Percentiles rank a stretch among this genome's conserved stretches.
phyloP scores from a whole-genome alignment of 2,329 filamentous ascomycete genomes.

The Davidsoniella virescens region DNA sequence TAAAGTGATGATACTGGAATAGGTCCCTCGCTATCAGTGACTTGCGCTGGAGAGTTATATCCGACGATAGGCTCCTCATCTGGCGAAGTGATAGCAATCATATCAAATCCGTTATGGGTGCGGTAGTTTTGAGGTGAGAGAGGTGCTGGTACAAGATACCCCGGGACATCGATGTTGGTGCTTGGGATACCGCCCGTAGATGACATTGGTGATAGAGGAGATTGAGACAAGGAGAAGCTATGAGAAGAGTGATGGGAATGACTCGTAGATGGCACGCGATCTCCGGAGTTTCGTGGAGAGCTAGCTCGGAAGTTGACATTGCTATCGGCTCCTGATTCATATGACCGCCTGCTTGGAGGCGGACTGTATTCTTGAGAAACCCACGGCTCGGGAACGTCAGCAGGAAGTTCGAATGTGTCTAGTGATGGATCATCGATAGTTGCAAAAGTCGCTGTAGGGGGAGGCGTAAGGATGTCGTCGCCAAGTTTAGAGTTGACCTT shows the following conservation, averaged over 20 bases:
- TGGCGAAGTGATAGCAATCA: slow-evolving; percentile 45
- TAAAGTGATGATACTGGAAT: slow-evolving; percentile 4
- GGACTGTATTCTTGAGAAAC: slow-evolving; percentile 21
- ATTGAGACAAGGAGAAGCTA: slow-evolving; percentile 19
- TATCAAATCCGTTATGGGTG: slow-evolving; percentile 44
- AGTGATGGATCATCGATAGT: neutral
- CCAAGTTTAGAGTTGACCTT: neutral
- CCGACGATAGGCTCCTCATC: slow-evolving; percentile 36
- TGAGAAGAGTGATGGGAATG: slow-evolving; percentile 18
- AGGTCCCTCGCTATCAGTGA: slow-evolving; percentile 13
- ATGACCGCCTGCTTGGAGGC: slow-evolving; percentile 34
- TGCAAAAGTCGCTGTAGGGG: neutral
- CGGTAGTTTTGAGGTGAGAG: slow-evolving; percentile 44
- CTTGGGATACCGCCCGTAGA: slow-evolving; percentile 16
- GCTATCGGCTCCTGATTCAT: slow-evolving; percentile 38
- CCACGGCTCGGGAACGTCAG: slow-evolving; percentile 30
- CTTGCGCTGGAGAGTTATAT: neutral
- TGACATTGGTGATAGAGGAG: slow-evolving; percentile 18
- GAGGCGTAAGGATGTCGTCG: slow-evolving; percentile 11
- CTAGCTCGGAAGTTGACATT: slow-evolving; percentile 24
- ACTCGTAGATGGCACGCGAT: slow-evolving; percentile 23
- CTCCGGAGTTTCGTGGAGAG: slow-evolving; percentile 36
- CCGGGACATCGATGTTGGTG: slow-evolving; percentile 25
- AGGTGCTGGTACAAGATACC: slow-evolving; percentile 38
- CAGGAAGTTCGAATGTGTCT: slow-evolving; percentile 40